Evolutionary conservation across 345 rosid genomes (phyloP).

Genomic region (Conringia planisiliqua): DNA sequence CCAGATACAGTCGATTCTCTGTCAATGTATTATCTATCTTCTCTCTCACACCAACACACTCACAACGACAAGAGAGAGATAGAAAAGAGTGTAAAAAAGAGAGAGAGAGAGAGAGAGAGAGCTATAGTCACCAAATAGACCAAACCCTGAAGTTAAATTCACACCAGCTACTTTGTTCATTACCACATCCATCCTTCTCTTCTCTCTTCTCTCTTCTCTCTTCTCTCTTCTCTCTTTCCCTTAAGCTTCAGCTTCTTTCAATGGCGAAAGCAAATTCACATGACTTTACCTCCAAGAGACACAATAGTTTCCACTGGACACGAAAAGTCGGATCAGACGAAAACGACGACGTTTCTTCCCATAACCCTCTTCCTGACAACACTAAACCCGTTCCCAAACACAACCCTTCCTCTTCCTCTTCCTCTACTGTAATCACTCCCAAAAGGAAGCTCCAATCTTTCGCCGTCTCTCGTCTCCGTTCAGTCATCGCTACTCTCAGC

Average conservation of each 20-base stretch:
- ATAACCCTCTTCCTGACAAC: not conserved
- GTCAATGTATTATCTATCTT: slow-evolving; percentile 31
- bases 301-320: slow-evolving; percentile 70
- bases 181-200: not conserved
- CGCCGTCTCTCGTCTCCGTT: slow-evolving; percentile 75
- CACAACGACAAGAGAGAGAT: slow-evolving; percentile 24
- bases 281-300: slow-evolving; percentile 65
- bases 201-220: not conserved
- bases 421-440: slow-evolving; percentile 31
- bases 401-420: slow-evolving; percentile 20
- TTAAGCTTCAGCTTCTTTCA: slow-evolving; percentile 11
- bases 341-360: slow-evolving; percentile 42
- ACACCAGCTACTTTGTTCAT: slow-evolving; percentile 19
- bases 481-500: slow-evolving; percentile 57
- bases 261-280: slow-evolving; percentile 53
- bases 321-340: slow-evolving; percentile 66
- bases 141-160: slow-evolving; percentile 32
- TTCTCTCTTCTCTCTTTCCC: not conserved
- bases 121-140: slow-evolving; percentile 29
- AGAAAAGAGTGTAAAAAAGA: not conserved
- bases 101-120: not conserved
- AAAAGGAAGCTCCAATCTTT: slow-evolving; percentile 68
- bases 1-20: slow-evolving; percentile 28
- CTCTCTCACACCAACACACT: slow-evolving; percentile 29
- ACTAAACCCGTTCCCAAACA: slow-evolving; percentile 26